Percentiles rank a stretch among this genome's conserved stretches.
phyloP scores from a whole-genome alignment of 768 basidiomycete species.

The Panaeolus papilionaceus region DNA sequence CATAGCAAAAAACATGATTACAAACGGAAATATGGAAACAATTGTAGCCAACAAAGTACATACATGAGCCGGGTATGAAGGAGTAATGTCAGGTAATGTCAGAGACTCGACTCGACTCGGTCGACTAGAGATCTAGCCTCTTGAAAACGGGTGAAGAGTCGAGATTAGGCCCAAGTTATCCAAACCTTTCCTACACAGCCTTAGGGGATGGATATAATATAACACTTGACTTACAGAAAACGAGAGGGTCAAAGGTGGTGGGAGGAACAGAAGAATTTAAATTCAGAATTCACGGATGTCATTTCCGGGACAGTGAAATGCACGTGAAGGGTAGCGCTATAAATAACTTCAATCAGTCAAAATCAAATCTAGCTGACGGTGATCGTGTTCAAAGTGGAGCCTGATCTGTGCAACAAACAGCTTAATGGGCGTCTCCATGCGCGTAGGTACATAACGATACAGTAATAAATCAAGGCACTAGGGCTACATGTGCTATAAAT shows the following conservation, averaged over 20 bases:
- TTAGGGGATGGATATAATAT: neutral
- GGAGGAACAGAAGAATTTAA: conserved; percentile 5
- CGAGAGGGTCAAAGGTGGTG: neutral
- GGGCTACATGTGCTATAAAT: neutral
- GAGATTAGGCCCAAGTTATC: neutral
- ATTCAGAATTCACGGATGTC: neutral
- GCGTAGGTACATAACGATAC: neutral
- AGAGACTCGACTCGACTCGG: neutral
- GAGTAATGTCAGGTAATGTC: neutral
- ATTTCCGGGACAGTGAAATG: neutral
- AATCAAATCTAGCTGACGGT: neutral
- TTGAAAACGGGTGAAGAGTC: neutral
- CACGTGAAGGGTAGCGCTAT: neutral
- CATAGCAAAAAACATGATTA: neutral
- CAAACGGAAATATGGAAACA: neutral
- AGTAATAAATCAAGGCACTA: neutral
- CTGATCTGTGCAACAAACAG: neutral
- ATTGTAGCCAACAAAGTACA: neutral
- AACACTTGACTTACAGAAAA: neutral
- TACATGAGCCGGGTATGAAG: conserved; percentile 5
- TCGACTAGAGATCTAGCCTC: neutral
- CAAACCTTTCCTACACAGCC: neutral
- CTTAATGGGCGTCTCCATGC: neutral
- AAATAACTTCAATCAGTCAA: neutral
- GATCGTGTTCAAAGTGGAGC: neutral